Percentiles rank a stretch among this genome's conserved stretches.
phyloP scores from a whole-genome alignment of 2,329 filamentous ascomycete species.

The Fusarium robinianum region DNA sequence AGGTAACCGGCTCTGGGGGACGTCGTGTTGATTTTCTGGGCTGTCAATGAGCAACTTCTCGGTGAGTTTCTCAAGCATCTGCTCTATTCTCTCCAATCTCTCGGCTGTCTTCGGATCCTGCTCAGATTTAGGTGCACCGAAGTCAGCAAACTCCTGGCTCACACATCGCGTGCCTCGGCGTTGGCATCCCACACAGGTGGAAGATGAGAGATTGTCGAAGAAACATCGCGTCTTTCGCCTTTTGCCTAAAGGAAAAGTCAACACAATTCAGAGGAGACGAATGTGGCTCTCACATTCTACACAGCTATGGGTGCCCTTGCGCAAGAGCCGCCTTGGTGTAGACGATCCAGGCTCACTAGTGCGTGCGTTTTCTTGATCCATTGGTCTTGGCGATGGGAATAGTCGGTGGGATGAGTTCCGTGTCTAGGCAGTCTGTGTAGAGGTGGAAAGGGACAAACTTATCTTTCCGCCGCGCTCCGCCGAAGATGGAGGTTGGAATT shows the following conservation, averaged over 20 bases:
- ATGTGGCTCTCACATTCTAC: conserved; percentile 1
- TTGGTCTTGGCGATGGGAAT: not conserved
- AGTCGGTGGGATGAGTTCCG: not conserved
- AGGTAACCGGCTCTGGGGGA: not conserved
- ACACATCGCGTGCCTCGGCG: conserved; percentile 4
- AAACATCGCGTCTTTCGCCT: conserved; percentile 2
- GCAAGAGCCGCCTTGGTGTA: not conserved
- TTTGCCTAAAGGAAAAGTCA: not conserved
- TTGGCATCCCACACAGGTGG: conserved; percentile 4
- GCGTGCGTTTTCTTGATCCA: not conserved
- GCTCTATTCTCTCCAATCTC: conserved; percentile 2
- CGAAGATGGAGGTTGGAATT: not conserved
- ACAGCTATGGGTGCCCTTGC: conserved; percentile 8
- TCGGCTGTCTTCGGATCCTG: not conserved
- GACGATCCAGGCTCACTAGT: not conserved
- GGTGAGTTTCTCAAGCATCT: not conserved
- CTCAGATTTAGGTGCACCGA: not conserved
- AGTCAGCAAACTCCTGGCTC: conserved; percentile 3
- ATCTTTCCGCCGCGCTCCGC: conserved; percentile 1
- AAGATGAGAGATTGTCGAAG: not conserved
- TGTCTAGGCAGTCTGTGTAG: not conserved
- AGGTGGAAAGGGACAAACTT: not conserved
- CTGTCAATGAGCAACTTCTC: not conserved
- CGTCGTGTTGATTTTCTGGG: not conserved
- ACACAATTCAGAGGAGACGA: too few relatives aligned